Base-by-base conservation (phyloP, 2,329 filamentous ascomycete species). In the Monosporascus sp. region DNA sequence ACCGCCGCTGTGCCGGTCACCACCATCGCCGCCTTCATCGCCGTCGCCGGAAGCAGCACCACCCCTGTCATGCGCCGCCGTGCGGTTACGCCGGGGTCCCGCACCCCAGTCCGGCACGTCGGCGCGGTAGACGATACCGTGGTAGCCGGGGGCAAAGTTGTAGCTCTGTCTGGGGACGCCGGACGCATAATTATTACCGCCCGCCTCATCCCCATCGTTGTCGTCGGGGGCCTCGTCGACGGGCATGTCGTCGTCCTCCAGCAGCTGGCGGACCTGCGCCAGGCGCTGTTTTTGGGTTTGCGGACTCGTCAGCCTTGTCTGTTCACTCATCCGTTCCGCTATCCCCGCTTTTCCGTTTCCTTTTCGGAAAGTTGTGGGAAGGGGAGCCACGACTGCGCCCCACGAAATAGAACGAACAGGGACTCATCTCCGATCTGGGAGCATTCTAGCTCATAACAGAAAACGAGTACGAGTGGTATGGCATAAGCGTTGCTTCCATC, bases 111-210 rank as follows among this genome's bases (percentile, higher is more conserved):
- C 83, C 14, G 84, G 78, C 6, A 81, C 79, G 49, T 90, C 83
- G 37, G 90, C 90, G 54, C 91, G 84, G 67, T 96, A 96, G 25
- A 97, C 89, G 24, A 94, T 76, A 37, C 94, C 93, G 64, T 88
- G 80, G 56, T 90, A 89, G 0, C 92, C 89, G 0, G 94, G 94
- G 0, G 93, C 90, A 66, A 99, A 95, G 68, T 97, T 97, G 74
- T 95, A 96, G 37, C 82, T 90, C 65, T 90, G 88, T 38, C 88
- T 82, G 1, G 82, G 82, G 1, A 75, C 72, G 5, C 2, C 52
- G 24, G 87, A 79, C 52, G 68, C 54, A 3, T 41, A 35, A 31
- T 63, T 73, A 47, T 75, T 81, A 18, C 18, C 48, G 5, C 20
- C 48, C 25, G 18, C 41, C 17, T 38, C 41, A 6, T 6, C 41